These are phyloP conservation scores for Ophiorrhiza pumila DNA, from an alignment of 257 asterid genomes.

Conservation along the genomic window DNA sequence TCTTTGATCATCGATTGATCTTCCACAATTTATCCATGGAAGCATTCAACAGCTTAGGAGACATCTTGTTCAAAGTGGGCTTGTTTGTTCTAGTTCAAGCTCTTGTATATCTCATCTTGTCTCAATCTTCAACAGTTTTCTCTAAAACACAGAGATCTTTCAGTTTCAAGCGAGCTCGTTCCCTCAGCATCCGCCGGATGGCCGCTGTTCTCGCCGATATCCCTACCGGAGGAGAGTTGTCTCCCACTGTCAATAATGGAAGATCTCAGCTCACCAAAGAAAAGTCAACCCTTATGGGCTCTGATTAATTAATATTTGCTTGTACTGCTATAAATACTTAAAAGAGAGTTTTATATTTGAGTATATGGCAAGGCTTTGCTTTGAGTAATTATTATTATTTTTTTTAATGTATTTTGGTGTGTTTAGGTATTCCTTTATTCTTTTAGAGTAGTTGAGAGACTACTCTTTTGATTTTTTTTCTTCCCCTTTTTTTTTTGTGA, in stretches of 20 bases:
- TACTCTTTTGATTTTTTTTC: not conserved
- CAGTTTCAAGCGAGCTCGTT: slow-evolving; percentile 38
- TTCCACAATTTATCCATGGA: slow-evolving; percentile 23
- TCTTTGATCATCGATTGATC: too few species aligned
- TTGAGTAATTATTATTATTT: not conserved
- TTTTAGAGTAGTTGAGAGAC: not conserved
- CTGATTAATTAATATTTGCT: slow-evolving; percentile 3
- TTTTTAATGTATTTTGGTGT: not conserved
- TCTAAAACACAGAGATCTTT: slow-evolving; percentile 38
- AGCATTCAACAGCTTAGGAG: slow-evolving; percentile 22
- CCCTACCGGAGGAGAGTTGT: slow-evolving; percentile 48
- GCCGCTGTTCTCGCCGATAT: slow-evolving; percentile 55
- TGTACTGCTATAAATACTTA: too few species aligned
- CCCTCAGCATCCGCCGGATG: slow-evolving; percentile 66
- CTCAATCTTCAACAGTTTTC: slow-evolving; percentile 51
- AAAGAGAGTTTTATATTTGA: not conserved
- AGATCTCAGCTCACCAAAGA: slow-evolving; percentile 8
- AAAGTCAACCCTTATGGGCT: slow-evolving; percentile 6
- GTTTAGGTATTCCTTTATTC: not conserved
- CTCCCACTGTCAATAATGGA: slow-evolving; percentile 27
- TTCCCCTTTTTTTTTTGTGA: not conserved
- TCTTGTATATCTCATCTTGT: slow-evolving; percentile 49
- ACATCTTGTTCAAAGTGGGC: slow-evolving; percentile 38
- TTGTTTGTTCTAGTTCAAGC: slow-evolving; percentile 46
- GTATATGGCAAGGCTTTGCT: not conserved